phyloP scores from a whole-genome alignment of 2,329 filamentous ascomycete genomes.

The Cladosporium sp. region DNA sequence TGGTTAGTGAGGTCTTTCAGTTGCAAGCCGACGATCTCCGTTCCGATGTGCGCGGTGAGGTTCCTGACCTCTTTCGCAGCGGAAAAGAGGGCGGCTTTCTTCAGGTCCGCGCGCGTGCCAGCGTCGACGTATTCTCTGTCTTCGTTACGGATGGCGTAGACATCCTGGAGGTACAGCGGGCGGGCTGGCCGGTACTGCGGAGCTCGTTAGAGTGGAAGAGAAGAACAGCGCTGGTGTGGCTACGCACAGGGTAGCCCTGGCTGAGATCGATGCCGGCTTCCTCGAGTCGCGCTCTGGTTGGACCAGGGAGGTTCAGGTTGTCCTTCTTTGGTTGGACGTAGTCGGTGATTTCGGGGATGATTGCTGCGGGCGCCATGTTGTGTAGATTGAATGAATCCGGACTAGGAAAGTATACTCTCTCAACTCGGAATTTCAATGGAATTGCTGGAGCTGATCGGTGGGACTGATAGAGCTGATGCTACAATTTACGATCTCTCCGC shows the following conservation, averaged over 20 bases:
- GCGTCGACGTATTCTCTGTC: slow-evolving; percentile 54
- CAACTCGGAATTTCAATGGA: no score
- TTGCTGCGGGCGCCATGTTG: slow-evolving; percentile 20
- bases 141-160: slow-evolving; percentile 55
- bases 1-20: slow-evolving; percentile 54
- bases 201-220: background rate
- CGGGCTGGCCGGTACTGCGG: slow-evolving; percentile 54
- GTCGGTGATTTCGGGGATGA: slow-evolving; percentile 49
- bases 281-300: slow-evolving; percentile 53
- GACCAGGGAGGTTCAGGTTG: slow-evolving; percentile 54
- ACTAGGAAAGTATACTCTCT: no score
- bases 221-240: background rate
- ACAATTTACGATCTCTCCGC: no score
- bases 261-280: slow-evolving; percentile 66
- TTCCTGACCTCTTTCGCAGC: slow-evolving; percentile 59
- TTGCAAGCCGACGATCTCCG: slow-evolving; percentile 58
- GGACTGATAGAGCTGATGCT: no score
- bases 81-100: slow-evolving; percentile 54
- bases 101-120: slow-evolving; percentile 57
- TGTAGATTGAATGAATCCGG: background rate
- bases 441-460: no score
- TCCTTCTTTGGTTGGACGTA: slow-evolving; percentile 58
- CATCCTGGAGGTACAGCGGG: slow-evolving; percentile 64
- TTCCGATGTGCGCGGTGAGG: slow-evolving; percentile 57
- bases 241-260: slow-evolving; percentile 53